phyloP scores from a whole-genome alignment of 1,284 basidiomycete species.

The Puccinia hordei region DNA sequence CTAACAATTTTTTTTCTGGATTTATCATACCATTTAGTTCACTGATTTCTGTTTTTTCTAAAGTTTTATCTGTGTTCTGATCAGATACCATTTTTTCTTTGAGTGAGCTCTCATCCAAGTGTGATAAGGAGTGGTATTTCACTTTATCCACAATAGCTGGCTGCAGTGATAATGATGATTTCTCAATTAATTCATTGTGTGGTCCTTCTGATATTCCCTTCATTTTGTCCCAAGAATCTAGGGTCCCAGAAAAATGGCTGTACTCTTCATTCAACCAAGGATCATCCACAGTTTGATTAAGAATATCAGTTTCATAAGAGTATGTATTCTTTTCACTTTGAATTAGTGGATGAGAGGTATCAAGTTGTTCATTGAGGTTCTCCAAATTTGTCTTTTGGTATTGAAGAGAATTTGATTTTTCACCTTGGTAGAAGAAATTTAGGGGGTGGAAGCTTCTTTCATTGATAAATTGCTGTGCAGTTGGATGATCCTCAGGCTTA shows the following conservation, averaged over 20 bases:
- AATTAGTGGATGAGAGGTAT: neutral
- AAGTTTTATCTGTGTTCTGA: no score
- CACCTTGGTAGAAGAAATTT: neutral
- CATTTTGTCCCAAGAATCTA: neutral
- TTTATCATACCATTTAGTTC: neutral
- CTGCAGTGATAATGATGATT: no score
- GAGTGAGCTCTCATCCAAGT: no score
- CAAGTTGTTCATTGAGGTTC: neutral
- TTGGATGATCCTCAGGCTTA: neutral
- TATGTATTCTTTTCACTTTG: neutral
- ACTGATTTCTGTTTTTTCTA: no score
- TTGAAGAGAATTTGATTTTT: neutral
- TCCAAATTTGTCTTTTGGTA: neutral
- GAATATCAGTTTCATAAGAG: no score
- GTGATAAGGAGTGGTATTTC: no score
- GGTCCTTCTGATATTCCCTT: neutral
- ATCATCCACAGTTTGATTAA: no score
- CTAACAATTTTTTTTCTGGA: neutral
- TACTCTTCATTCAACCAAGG: neutral
- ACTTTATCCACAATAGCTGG: no score
- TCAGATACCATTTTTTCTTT: no score
- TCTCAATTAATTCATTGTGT: no score
- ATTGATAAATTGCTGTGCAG: neutral
- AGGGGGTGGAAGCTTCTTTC: neutral
- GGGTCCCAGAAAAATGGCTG: neutral